These are phyloP conservation scores for Rhamnella rubrinervis DNA, from an alignment of 331 rosid genomes.

Conservation along the genomic window DNA sequence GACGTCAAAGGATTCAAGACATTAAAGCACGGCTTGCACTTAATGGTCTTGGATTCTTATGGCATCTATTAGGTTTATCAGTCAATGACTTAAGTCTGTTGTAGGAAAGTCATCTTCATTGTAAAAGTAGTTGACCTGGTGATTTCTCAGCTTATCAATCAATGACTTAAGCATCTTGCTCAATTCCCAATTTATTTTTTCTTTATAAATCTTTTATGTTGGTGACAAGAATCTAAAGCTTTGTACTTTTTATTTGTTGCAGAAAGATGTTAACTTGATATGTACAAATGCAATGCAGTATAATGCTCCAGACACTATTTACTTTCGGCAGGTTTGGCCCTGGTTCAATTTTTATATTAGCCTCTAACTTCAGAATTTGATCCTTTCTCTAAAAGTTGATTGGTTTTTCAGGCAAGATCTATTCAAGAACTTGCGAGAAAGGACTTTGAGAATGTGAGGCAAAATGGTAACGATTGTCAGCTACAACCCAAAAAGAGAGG, in stretches of 20 bases:
- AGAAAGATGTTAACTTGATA: constrained; percentile 77
- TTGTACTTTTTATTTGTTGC: constrained; percentile 41
- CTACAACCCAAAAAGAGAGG: constrained; percentile 76
- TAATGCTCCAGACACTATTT: constrained; percentile 72
- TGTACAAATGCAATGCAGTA: constrained; percentile 93
- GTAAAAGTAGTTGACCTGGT: neutral
- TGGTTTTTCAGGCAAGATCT: constrained; percentile 58
- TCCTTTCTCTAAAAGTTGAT: constrained; percentile 3
- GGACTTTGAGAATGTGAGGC: constrained; percentile 90
- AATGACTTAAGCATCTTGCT: neutral
- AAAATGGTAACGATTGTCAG: constrained; percentile 68
- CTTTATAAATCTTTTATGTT: neutral
- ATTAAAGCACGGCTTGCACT: no score
- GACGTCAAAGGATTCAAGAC: no score
- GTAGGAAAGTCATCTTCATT: neutral
- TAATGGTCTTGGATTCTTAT: no score
- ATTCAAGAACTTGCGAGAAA: constrained; percentile 83
- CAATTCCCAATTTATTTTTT: constrained; percentile 1
- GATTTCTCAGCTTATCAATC: no score
- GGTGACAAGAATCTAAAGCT: constrained; percentile 19
- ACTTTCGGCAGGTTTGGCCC: constrained; percentile 73
- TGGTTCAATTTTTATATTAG: constrained; percentile 21
- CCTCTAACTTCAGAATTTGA: constrained; percentile 9
- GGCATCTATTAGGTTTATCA: no score
- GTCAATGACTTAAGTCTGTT: neutral